Evolutionary conservation across 306 rosid genomes (phyloP).

Genomic region (Quercus parvula): DNA sequence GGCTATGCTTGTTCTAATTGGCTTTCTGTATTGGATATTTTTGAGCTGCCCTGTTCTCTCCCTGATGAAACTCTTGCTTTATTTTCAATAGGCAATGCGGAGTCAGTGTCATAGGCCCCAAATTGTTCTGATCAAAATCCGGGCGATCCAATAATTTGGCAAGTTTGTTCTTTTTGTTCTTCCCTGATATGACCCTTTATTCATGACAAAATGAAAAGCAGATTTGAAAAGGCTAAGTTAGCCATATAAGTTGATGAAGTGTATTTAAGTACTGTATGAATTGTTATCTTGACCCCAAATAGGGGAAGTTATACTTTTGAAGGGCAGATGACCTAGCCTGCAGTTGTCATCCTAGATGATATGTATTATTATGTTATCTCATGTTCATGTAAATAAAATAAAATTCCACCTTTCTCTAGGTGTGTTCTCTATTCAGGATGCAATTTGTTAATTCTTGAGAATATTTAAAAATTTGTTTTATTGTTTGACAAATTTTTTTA

Average conservation of each 20-base stretch:
- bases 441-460: too few species aligned
- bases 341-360: background rate
- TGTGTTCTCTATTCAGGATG: too few species aligned
- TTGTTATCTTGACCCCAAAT: background rate
- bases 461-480: too few species aligned
- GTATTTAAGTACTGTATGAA: background rate
- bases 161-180: background rate
- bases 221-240: background rate
- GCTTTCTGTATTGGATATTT: background rate
- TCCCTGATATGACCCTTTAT: background rate
- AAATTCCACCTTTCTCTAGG: too few species aligned
- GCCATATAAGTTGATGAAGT: background rate
- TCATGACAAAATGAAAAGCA: background rate
- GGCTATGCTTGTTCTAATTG: background rate
- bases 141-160: background rate
- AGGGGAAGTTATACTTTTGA: background rate
- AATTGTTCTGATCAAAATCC: background rate
- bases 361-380: background rate
- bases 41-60: background rate
- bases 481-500: too few species aligned
- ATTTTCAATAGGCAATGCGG: constrained; percentile 9
- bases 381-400: too few species aligned
- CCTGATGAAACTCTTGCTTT: background rate
- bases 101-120: background rate
- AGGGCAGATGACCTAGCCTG: background rate